Percentiles rank a stretch among this genome's conserved stretches.
phyloP scores from a whole-genome alignment of 1,284 basidiomycete genomes.

The Cutaneotrichosporon spelunceum region DNA sequence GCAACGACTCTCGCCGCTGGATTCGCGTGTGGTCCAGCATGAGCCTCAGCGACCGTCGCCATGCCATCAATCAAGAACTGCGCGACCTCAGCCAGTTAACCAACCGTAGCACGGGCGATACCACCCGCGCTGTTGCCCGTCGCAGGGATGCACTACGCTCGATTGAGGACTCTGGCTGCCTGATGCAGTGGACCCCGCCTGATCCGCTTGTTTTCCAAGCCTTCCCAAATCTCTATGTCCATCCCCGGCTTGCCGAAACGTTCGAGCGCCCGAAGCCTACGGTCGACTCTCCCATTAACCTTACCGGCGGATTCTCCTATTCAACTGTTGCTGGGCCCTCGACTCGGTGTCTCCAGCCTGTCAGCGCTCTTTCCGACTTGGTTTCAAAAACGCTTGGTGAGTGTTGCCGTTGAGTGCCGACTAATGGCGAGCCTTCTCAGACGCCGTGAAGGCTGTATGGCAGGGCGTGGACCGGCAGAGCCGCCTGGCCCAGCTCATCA shows the following conservation, averaged over 20 bases:
- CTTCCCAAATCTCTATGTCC: neutral
- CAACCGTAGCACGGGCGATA: neutral
- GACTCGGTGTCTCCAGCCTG: no score
- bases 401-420: neutral
- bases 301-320: neutral
- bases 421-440: neutral
- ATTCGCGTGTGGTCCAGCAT: constrained; percentile 8
- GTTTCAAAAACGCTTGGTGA: neutral
- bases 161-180: constrained; percentile 5
- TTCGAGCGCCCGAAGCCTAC: neutral
- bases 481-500: neutral
- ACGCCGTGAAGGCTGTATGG: neutral
- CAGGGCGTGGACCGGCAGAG: neutral
- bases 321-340: neutral
- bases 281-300: neutral
- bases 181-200: constrained; percentile 15
- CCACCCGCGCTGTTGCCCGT: neutral
- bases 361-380: neutral
- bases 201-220: neutral
- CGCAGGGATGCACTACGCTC: constrained; percentile 2
- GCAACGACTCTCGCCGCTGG: neutral
- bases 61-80: constrained; percentile 10
- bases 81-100: neutral
- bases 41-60: constrained; percentile 9
- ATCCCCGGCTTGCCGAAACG: neutral